A percentile compares a stretch with the other conserved stretches of the same genome.
These are phyloP conservation scores for Elaphomyces granulatus DNA, from an alignment of 495 filamentous ascomycete species.

Conservation along the genomic window DNA sequence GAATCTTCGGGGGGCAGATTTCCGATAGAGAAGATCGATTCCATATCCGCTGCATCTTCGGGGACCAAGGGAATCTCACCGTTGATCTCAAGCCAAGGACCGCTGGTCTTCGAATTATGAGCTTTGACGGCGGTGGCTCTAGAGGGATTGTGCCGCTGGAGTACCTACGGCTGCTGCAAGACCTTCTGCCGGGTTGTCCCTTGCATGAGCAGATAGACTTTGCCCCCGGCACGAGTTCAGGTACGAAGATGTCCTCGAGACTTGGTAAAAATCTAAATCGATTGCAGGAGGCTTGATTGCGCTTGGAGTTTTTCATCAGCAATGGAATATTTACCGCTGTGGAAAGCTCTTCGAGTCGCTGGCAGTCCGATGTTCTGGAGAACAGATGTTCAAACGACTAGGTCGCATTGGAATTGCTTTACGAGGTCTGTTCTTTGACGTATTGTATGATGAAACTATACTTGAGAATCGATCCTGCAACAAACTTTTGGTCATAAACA, in stretches of 20 bases:
- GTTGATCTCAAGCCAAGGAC: conserved; percentile 18
- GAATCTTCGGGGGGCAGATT: conserved; percentile 11
- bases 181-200: conserved; percentile 7
- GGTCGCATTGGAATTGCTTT: conserved; percentile 4
- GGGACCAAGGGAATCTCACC: conserved; percentile 5
- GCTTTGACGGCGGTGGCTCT: conserved; percentile 19
- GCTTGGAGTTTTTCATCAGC: conserved; percentile 14
- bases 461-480: conserved; percentile 9
- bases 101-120: conserved; percentile 14
- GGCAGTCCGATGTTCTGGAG: conserved; percentile 10
- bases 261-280: too few relatives aligned
- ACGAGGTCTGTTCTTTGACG: conserved; percentile 9
- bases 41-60: conserved; percentile 8
- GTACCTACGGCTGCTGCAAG: conserved; percentile 16
- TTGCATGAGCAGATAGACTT: conserved; percentile 19
- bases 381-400: conserved; percentile 2
- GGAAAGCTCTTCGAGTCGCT: conserved; percentile 13
- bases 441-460: conserved; percentile 6
- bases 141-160: conserved; percentile 18
- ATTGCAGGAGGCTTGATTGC: conserved; percentile 17
- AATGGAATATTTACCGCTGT: conserved; percentile 11
- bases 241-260: conserved; percentile 8
- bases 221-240: conserved; percentile 17
- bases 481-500: conserved; percentile 8
- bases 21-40: conserved; percentile 10